Conservation (phyloP, 345 rosid genomes). For the Murraya paniculata region DNA sequence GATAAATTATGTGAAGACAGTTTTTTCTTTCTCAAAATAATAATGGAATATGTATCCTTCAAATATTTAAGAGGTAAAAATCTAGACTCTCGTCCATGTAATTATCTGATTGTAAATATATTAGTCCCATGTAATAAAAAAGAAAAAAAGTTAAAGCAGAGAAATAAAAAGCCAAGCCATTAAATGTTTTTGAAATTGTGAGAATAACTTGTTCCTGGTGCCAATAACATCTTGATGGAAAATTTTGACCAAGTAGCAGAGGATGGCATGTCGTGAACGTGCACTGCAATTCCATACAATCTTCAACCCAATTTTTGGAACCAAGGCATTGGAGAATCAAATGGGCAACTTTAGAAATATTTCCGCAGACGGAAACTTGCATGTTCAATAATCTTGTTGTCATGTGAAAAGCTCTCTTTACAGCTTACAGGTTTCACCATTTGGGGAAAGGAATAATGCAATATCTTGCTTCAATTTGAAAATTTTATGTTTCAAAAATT, state of each 20-base stretch:
- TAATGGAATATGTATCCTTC: too few relatives aligned
- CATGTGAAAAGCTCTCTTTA: constrained; percentile 24
- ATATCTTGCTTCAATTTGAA: constrained; percentile 7
- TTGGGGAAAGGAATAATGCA: constrained; percentile 4
- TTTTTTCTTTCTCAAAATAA: too few relatives aligned
- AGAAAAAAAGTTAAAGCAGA: too few relatives aligned
- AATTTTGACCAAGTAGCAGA: not conserved
- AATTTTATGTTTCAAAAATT: not conserved
- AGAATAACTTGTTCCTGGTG: not conserved
- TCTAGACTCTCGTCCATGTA: too few relatives aligned
- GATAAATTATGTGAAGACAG: too few relatives aligned
- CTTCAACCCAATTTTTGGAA: not conserved
- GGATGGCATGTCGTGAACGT: constrained; percentile 7
- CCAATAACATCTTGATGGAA: not conserved
- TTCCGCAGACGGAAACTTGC: not conserved
- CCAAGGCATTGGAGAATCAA: not conserved
- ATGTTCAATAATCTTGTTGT: constrained; percentile 6
- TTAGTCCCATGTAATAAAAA: too few relatives aligned
- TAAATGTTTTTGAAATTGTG: not conserved
- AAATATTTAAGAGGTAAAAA: too few relatives aligned
- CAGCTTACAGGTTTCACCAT: not conserved
- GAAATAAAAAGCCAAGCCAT: not conserved
- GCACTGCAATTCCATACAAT: not conserved
- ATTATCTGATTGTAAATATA: too few relatives aligned
- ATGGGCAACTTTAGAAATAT: not conserved